Evolutionary conservation across 169 alveolate genomes (phyloP), one percentile per base, ranked within the genome.

Genomic region (Cyclospora cayetanensis): DNA sequence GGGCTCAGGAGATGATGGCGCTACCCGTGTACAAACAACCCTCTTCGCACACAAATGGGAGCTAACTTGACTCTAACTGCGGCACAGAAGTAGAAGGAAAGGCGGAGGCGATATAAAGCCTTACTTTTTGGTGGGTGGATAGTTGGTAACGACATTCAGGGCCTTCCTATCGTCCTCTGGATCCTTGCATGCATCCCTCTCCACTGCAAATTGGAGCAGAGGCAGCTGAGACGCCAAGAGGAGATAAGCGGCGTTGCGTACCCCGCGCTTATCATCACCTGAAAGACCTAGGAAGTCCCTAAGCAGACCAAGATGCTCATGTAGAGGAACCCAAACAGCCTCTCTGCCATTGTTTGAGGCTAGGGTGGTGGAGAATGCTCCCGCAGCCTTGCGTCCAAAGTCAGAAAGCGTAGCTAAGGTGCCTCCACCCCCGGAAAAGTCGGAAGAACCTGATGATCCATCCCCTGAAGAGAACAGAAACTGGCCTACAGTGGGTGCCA

Each of bases 211-310:
- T 35, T 53, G 83, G 25, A 39, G 43, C 7, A 70, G 22, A 27
- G 83, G 83, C n/a, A 70, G 83, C 83, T 70, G 83, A 9, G 83
- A 29, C 5, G 83, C 83, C 4, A 70, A 53, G 55, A 70, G 53
- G 31, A 70, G 46, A 9, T 53, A 25, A 11, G 83, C 83, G 20
- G 83, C 83, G 29, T 53, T 70, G 20, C 53, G 50, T 9, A 70
- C 83, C 3, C 83, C 83, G 34, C 39, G 83, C 11, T 50, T 53
- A 35, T 70, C 83, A 27, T 70, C 83, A 7, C 55, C 83, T 35
- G 83, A 35, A 27, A 70, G 55, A 29, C 83, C 83, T 7, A 70
- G 29, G 31, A 35, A 25, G 31, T 70, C 83, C 46, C 83, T 15
- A 0, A 39, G 35, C 29, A 34, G 7, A 4, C 83, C 83, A 9